phyloP scores from a whole-genome alignment of 305 asterid species.

The Fraxinus sp. region DNA sequence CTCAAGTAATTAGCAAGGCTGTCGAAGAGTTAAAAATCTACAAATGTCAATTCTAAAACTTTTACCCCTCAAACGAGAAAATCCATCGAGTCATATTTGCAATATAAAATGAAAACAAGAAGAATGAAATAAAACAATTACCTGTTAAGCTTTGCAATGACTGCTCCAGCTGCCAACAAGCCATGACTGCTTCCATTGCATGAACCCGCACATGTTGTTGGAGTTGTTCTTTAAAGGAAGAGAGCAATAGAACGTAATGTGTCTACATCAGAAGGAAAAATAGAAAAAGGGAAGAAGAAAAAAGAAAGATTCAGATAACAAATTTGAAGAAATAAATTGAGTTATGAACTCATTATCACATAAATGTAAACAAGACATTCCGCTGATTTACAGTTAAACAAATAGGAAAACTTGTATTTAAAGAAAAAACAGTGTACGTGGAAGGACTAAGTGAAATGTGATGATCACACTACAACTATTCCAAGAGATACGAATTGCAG shows the following conservation, averaged over 20 bases:
- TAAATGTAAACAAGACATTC: neutral
- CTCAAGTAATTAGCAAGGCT: neutral
- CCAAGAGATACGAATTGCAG: neutral
- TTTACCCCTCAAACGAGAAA: neutral
- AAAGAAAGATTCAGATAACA: neutral
- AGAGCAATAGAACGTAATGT: slow-evolving; percentile 83
- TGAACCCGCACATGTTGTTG: slow-evolving; percentile 97
- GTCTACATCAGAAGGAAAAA: slow-evolving; percentile 47
- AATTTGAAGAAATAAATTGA: neutral
- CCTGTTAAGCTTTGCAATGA: slow-evolving; percentile 96
- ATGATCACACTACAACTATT: neutral
- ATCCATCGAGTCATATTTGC: neutral
- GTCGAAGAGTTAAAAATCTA: neutral
- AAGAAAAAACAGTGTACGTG: neutral
- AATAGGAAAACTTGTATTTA: neutral
- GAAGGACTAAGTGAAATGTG: neutral
- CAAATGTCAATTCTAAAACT: neutral
- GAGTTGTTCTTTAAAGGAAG: slow-evolving; percentile 95
- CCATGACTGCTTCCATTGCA: slow-evolving; percentile 99
- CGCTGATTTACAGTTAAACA: neutral
- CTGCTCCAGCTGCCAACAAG: slow-evolving; percentile 99
- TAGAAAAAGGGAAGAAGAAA: neutral
- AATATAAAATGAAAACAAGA: slow-evolving; percentile 9
- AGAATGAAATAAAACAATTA: slow-evolving; percentile 22
- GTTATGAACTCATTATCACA: neutral